Conservation (phyloP, 768 basidiomycete species). For the Dioszegia crocea region DNA sequence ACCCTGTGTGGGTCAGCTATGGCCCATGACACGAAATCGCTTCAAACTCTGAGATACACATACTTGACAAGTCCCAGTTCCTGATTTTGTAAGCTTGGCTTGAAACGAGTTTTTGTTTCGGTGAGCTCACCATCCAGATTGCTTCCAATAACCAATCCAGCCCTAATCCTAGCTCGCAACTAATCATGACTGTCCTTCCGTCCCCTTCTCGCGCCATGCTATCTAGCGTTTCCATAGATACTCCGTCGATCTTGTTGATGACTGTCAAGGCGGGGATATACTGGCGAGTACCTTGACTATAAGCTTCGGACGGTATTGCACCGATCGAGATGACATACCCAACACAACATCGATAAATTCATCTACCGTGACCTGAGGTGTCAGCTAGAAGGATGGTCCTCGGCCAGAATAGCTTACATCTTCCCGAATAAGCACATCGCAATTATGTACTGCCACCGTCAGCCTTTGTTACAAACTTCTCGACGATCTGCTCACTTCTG, state of each 20-base stretch:
- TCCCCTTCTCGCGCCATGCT: conserved; percentile 53
- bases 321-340: conserved; percentile 53
- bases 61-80: conserved; percentile 46
- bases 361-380: conserved; percentile 75
- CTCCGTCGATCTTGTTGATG: conserved; percentile 89
- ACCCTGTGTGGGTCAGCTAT: conserved; percentile 58
- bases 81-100: conserved; percentile 14
- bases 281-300: conserved; percentile 73
- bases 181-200: conserved; percentile 86
- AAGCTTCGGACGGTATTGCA: background rate
- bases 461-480: background rate
- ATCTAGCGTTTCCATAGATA: conserved; percentile 51
- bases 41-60: conserved; percentile 8
- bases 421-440: conserved; percentile 97
- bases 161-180: conserved; percentile 89
- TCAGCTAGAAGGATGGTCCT: conserved; percentile 1
- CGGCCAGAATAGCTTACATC: conserved; percentile 60
- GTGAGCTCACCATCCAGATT: conserved; percentile 51
- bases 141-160: conserved; percentile 53
- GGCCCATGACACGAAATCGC: too few relatives aligned
- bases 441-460: conserved; percentile 53
- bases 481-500: conserved; percentile 57
- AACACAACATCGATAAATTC: conserved; percentile 99
- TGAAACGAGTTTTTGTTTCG: background rate
- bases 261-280: conserved; percentile 90